A percentile compares a stretch with the other conserved stretches of the same genome.
These are phyloP conservation scores for Apiosordaria backusii DNA, from an alignment of 495 filamentous ascomycete species.

Conservation along the genomic window DNA sequence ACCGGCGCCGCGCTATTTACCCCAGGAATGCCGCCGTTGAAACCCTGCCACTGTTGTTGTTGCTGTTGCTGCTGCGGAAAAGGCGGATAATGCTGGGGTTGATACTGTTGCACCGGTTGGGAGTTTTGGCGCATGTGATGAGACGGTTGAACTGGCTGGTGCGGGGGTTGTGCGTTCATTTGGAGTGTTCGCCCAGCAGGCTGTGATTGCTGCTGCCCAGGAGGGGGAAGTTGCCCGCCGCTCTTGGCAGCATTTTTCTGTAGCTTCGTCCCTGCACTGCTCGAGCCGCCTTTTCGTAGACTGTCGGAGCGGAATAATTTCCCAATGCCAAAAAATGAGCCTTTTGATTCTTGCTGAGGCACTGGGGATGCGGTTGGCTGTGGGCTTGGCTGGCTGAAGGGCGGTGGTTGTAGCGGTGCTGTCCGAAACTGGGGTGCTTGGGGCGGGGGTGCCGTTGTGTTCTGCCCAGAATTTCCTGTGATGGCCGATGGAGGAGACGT, in stretches of 20 bases:
- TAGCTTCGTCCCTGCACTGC: neutral
- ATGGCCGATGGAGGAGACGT: neutral
- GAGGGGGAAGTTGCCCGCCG: neutral
- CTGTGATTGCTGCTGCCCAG: too few species aligned
- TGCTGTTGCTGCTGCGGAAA: constrained; percentile 8
- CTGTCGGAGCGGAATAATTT: neutral
- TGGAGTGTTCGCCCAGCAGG: neutral
- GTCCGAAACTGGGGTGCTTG: too few species aligned
- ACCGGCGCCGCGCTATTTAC: neutral
- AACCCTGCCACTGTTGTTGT: neutral
- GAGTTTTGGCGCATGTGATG: neutral
- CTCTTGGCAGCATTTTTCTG: neutral
- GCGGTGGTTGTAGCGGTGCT: too few species aligned
- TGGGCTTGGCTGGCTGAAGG: too few species aligned
- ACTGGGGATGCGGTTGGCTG: neutral
- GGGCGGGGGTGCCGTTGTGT: too few species aligned
- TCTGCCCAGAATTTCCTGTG: neutral
- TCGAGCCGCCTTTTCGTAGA: neutral
- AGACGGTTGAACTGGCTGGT: neutral
- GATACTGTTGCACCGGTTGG: neutral
- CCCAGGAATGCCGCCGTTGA: neutral
- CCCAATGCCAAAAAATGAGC: neutral
- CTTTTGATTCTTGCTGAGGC: neutral
- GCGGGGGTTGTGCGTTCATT: constrained; percentile 3
- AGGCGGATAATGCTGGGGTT: constrained; percentile 2